A percentile compares a stretch with the other conserved stretches of the same genome.
These are phyloP conservation scores for Atractiella rhizophila DNA, from an alignment of 768 basidiomycete species.

Conservation along the genomic window DNA sequence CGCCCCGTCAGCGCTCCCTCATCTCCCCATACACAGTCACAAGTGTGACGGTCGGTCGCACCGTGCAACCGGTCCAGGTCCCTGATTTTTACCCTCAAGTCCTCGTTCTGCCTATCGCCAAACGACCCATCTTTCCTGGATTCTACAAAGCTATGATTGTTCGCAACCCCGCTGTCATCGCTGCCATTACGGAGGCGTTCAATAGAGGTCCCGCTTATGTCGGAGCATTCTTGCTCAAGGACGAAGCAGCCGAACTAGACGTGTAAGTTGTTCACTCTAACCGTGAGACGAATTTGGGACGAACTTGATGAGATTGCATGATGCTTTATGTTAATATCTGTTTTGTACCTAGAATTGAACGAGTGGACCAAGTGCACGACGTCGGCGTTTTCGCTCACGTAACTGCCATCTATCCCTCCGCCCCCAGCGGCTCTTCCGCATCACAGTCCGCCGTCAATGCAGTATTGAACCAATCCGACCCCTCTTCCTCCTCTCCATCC, in stretches of 20 bases:
- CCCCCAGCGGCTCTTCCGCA: neutral
- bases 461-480: no score
- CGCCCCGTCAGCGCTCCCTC: no score
- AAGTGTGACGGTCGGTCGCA: slow-evolving; percentile 28
- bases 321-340: neutral
- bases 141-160: slow-evolving; percentile 97
- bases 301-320: neutral
- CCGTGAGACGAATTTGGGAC: neutral
- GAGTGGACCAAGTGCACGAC: slow-evolving; percentile 58
- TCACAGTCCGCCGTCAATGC: no score
- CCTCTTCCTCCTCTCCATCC: no score
- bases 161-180: slow-evolving; percentile 65
- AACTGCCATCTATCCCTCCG: slow-evolving; percentile 46
- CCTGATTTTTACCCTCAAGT: slow-evolving; percentile 83
- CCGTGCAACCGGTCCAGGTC: no score
- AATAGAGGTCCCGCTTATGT: slow-evolving; percentile 89
- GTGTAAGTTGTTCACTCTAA: slow-evolving; percentile 21
- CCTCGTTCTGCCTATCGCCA: slow-evolving; percentile 78
- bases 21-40: slow-evolving; percentile 17
- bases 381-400: slow-evolving; percentile 96
- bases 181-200: slow-evolving; percentile 88
- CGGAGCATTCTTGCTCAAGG: slow-evolving; percentile 86
- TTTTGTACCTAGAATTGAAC: slow-evolving; percentile 32
- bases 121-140: slow-evolving; percentile 82
- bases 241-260: slow-evolving; percentile 74